A percentile compares a stretch with the other conserved stretches of the same genome.
Evolutionary conservation across 2,329 filamentous ascomycete species (phyloP).

Genomic region (Pseudogymnoascus sp.): DNA sequence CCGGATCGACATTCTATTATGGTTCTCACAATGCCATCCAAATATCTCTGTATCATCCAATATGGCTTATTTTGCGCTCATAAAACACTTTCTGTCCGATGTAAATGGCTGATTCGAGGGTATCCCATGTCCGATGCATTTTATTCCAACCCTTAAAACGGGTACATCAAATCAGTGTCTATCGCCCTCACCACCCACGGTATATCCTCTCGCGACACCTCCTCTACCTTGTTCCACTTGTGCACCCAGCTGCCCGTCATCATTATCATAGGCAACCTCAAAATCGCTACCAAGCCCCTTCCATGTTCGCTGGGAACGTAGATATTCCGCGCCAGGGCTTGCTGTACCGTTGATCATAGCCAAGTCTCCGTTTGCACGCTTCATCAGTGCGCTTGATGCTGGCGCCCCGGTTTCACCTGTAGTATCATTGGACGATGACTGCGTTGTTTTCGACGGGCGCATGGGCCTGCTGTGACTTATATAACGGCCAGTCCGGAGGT

Average conservation of each 20-base stretch:
- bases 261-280: conserved; percentile 51
- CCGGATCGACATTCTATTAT: neutral
- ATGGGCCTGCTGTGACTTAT: conserved; percentile 73
- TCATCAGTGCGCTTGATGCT: conserved; percentile 50
- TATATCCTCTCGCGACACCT: conserved; percentile 85
- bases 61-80: neutral
- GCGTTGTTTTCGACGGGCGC: conserved; percentile 29
- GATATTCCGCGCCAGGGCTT: conserved; percentile 86
- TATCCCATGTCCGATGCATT: neutral
- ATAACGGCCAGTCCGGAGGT: conserved; percentile 80
- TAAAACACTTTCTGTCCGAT: neutral
- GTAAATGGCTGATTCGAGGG: neutral
- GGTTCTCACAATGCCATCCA: neutral
- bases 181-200: conserved; percentile 53
- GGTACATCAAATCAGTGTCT: conserved; percentile 18
- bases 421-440: conserved; percentile 2
- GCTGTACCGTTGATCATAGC: conserved; percentile 75
- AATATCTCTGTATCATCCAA: neutral
- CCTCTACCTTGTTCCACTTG: conserved; percentile 77
- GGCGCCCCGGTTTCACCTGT: conserved; percentile 24
- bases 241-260: conserved; percentile 48
- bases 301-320: conserved; percentile 81
- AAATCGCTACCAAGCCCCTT: conserved; percentile 87
- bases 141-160: conserved; percentile 4
- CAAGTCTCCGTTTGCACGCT: conserved; percentile 60